These are phyloP conservation scores for Apophysomyces ossiformis DNA, from an alignment of 371 early-diverging fungal species.

Conservation along the genomic window DNA sequence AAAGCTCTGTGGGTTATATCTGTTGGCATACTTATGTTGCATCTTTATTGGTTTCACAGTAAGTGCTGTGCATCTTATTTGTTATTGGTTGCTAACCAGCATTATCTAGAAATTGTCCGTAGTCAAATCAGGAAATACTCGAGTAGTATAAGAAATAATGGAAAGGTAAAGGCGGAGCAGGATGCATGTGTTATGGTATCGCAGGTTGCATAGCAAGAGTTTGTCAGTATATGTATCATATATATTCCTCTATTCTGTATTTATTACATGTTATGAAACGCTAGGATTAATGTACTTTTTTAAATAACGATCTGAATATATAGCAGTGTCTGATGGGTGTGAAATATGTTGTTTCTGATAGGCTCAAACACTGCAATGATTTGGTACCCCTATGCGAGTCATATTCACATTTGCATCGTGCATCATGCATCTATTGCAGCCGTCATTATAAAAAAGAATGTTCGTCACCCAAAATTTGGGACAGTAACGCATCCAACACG, in stretches of 20 bases:
- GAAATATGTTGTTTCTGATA: no score
- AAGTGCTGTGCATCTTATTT: conserved; percentile 2
- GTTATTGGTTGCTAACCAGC: background rate
- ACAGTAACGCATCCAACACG: no score
- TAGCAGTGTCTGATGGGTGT: no score
- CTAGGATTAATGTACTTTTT: no score
- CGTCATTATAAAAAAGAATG: no score
- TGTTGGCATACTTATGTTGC: conserved; percentile 30
- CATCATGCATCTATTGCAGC: no score
- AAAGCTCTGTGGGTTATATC: conserved; percentile 32
- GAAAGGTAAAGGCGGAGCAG: background rate
- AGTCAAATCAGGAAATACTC: background rate
- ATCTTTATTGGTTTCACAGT: conserved; percentile 47
- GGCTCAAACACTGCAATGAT: no score
- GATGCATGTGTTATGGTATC: conserved; percentile 1
- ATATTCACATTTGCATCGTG: no score
- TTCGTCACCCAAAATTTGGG: no score
- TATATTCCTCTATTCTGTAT: conserved; percentile 1
- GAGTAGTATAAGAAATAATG: background rate
- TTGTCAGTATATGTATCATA: background rate
- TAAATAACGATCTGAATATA: no score
- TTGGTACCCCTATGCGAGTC: no score
- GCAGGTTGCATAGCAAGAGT: background rate
- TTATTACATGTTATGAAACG: background rate
- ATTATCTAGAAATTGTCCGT: background rate